phyloP scores from a whole-genome alignment of 306 rosid species.

The Boehmeria nivea region DNA sequence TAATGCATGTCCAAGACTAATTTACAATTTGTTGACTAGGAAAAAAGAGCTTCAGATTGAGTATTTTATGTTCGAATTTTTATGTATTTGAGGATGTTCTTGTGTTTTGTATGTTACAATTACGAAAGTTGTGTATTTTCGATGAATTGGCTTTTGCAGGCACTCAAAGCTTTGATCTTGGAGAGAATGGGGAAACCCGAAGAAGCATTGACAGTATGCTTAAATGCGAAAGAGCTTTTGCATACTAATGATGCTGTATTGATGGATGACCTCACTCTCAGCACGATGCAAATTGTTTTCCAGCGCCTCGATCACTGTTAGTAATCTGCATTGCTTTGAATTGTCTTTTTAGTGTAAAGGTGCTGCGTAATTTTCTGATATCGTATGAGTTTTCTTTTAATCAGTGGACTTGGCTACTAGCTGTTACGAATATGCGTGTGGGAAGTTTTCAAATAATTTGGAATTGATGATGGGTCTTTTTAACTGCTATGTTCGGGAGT shows the following conservation, averaged over 20 bases:
- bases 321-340: conserved; percentile 23
- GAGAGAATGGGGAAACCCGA: conserved; percentile 90
- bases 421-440: conserved; percentile 89
- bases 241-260: conserved; percentile 51
- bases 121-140: background rate
- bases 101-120: too few species aligned
- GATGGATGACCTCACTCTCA: conserved; percentile 94
- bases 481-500: conserved; percentile 92
- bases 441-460: conserved; percentile 63
- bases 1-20: too few species aligned
- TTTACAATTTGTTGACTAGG: too few species aligned
- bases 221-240: conserved; percentile 61
- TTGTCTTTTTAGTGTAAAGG: conserved; percentile 5
- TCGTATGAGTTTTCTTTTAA: conserved; percentile 19
- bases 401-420: conserved; percentile 88
- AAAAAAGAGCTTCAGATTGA: too few species aligned
- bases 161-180: conserved; percentile 83
- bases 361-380: conserved; percentile 11
- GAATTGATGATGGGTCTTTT: conserved; percentile 91
- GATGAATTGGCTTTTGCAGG: conserved; percentile 31
- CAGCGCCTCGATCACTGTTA: conserved; percentile 78
- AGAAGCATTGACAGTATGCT: conserved; percentile 66
- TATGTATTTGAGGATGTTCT: too few species aligned
- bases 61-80: background rate
- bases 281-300: conserved; percentile 87